Evolutionary conservation across 129 eudicot species (phyloP).

Genomic region (Escallonia rubra): DNA sequence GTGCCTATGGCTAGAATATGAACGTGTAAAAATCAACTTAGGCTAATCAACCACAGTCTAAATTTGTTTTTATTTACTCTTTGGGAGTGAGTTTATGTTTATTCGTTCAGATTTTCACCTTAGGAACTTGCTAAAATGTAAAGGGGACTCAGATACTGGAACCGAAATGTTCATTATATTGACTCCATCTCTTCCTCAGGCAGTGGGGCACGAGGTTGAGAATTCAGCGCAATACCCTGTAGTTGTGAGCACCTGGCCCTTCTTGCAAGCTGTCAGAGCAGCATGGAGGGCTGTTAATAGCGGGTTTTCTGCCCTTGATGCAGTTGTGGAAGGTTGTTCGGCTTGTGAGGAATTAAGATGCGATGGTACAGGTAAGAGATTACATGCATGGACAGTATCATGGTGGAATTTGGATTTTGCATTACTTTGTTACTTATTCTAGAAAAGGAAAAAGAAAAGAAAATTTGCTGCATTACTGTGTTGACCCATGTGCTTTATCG

Average conservation of each 20-base stretch:
- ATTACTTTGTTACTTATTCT: neutral
- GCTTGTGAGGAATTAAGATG: conserved; percentile 77
- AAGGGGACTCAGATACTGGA: no score
- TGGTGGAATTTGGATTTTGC: neutral
- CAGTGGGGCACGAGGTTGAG: conserved; percentile 36
- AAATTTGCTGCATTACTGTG: no score
- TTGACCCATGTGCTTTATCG: no score
- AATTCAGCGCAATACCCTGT: conserved; percentile 46
- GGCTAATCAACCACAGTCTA: no score
- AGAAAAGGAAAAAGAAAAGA: no score
- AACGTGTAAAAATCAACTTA: no score
- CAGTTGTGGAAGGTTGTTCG: conserved; percentile 86
- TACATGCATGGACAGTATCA: neutral
- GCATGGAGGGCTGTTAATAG: conserved; percentile 64
- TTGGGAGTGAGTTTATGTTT: neutral
- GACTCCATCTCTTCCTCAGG: conserved; percentile 22
- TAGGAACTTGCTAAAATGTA: no score
- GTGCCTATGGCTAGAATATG: no score
- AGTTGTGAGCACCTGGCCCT: conserved; percentile 90
- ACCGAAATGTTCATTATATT: no score
- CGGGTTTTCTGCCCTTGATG: conserved; percentile 67
- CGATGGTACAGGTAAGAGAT: conserved; percentile 72
- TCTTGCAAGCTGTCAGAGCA: conserved; percentile 78
- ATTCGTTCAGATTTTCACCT: neutral
- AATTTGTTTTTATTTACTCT: no score